phyloP scores from a whole-genome alignment of 495 filamentous ascomycete genomes.

The Saxophila tyrrhenica region DNA sequence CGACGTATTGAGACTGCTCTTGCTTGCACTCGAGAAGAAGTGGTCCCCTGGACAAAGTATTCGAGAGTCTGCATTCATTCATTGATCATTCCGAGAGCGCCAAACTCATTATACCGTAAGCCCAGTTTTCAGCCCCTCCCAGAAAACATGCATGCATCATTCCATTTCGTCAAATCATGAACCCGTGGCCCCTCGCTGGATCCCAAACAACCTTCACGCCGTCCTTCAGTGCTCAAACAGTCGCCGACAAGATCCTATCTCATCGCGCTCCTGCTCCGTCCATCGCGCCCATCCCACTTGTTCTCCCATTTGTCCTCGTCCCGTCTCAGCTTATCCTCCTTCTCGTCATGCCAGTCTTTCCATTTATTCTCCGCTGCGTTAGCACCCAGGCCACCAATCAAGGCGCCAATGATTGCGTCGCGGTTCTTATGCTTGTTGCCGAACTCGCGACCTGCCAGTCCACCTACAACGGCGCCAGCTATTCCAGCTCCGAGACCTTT shows the following conservation, averaged over 20 bases:
- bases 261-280: constrained; percentile 1
- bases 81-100: too few species aligned
- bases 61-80: too few species aligned
- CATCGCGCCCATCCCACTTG: constrained; percentile 10
- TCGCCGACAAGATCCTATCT: too few species aligned
- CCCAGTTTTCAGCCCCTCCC: too few species aligned
- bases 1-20: too few species aligned
- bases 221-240: too few species aligned
- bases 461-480: constrained; percentile 18
- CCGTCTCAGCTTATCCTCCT: constrained; percentile 2
- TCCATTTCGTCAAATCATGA: background rate
- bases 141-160: background rate
- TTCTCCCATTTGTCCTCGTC: constrained; percentile 11
- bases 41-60: too few species aligned
- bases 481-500: constrained; percentile 14
- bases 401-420: constrained; percentile 15
- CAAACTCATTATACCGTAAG: too few species aligned
- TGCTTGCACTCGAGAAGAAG: too few species aligned
- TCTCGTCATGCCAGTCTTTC: constrained; percentile 7
- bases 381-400: constrained; percentile 17
- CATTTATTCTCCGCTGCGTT: constrained; percentile 19
- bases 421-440: constrained; percentile 15
- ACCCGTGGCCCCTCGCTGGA: background rate
- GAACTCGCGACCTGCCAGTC: constrained; percentile 16
- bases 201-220: too few species aligned